Conservation (phyloP, 352 stramenopile genomes). For the Thalassiosira hispida region DNA sequence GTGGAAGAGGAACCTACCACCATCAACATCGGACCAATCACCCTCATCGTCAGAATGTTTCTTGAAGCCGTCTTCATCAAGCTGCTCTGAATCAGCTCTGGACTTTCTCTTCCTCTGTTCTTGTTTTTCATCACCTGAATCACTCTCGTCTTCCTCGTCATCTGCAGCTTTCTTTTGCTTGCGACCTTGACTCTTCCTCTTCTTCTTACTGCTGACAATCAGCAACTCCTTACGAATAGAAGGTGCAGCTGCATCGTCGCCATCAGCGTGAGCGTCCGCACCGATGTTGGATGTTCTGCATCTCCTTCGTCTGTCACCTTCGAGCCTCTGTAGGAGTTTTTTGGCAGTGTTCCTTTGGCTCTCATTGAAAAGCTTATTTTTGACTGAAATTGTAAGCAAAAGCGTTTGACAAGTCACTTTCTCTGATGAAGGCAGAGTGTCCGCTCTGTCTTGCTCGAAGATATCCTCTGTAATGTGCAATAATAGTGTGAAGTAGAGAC, state of each 20-base stretch:
- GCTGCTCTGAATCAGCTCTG: constrained; percentile 29
- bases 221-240: constrained; percentile 71
- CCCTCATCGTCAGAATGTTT: constrained; percentile 79
- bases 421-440: constrained; percentile 68
- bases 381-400: constrained; percentile 82
- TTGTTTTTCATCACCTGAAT: constrained; percentile 40
- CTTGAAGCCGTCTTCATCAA: constrained; percentile 80
- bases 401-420: constrained; percentile 79
- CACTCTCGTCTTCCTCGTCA: constrained; percentile 29
- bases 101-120: constrained; percentile 43
- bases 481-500: too few species aligned
- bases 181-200: constrained; percentile 52
- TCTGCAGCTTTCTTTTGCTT: constrained; percentile 40
- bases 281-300: constrained; percentile 67
- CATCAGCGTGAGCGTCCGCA: constrained; percentile 29
- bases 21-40: constrained; percentile 84
- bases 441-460: constrained; percentile 79
- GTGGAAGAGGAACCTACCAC: constrained; percentile 47
- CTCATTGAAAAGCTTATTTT: constrained; percentile 84
- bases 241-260: constrained; percentile 27
- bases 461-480: too few species aligned
- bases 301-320: constrained; percentile 77
- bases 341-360: constrained; percentile 71
- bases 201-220: constrained; percentile 79
- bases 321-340: constrained; percentile 73